phyloP scores from a whole-genome alignment of 1,284 basidiomycete species.

The Tylopilus orsonianus region DNA sequence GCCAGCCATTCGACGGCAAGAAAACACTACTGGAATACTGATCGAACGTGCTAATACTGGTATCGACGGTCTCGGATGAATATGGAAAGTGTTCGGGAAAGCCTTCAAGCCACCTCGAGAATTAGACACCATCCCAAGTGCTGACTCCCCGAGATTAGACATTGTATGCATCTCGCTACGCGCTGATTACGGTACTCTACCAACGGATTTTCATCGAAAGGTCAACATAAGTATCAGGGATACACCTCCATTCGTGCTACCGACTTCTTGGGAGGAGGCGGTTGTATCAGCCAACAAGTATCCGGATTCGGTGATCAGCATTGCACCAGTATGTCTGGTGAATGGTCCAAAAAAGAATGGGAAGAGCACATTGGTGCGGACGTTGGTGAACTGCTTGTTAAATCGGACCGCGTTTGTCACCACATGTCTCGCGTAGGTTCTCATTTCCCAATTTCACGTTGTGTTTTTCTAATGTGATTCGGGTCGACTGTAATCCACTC shows the following conservation, averaged over 20 bases:
- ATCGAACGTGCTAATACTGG: slow-evolving; percentile 55
- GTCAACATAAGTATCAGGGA: slow-evolving; percentile 42
- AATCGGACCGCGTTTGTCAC: slow-evolving; percentile 42
- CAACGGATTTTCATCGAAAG: slow-evolving; percentile 31
- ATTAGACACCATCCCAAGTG: slow-evolving; percentile 26
- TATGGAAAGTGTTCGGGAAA: slow-evolving; percentile 61
- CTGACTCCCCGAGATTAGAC: slow-evolving; percentile 53
- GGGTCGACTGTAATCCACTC: slow-evolving; percentile 93
- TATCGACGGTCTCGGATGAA: slow-evolving; percentile 60
- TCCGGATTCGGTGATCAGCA: slow-evolving; percentile 10
- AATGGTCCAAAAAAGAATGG: slow-evolving; percentile 87
- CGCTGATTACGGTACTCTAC: background rate
- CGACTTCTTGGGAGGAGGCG: slow-evolving; percentile 58
- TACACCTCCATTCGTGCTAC: slow-evolving; percentile 49
- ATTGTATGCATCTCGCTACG: slow-evolving; percentile 44
- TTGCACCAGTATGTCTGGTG: slow-evolving; percentile 53
- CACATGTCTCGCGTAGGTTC: background rate
- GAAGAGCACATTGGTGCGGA: slow-evolving; percentile 85
- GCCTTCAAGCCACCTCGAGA: slow-evolving; percentile 50
- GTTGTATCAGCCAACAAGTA: slow-evolving; percentile 32
- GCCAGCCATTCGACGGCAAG: slow-evolving; percentile 14
- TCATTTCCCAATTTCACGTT: slow-evolving; percentile 46
- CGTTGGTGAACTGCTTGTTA: slow-evolving; percentile 72
- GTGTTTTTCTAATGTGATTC: slow-evolving; percentile 92
- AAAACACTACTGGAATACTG: slow-evolving; percentile 44